phyloP scores from a whole-genome alignment of 306 rosid genomes.

The Prunus campanulata region DNA sequence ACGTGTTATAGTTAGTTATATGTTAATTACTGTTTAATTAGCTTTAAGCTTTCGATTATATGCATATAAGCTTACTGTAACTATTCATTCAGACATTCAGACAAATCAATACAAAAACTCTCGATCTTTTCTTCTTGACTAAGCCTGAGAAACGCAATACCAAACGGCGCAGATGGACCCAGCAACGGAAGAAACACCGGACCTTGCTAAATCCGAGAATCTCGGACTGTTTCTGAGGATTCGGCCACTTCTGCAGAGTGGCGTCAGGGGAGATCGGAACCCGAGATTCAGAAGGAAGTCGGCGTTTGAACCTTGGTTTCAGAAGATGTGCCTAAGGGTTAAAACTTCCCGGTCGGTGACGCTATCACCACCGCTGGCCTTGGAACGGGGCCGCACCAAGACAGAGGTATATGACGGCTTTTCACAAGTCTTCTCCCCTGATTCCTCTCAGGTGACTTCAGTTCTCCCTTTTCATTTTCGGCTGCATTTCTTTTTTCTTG shows the following conservation, averaged over 20 bases:
- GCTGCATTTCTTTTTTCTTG: background rate
- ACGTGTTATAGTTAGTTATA: too few species aligned
- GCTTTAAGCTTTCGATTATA: too few species aligned
- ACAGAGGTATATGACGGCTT: slow-evolving; percentile 84
- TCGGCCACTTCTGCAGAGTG: slow-evolving; percentile 38
- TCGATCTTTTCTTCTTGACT: too few species aligned
- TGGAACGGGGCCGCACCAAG: slow-evolving; percentile 12
- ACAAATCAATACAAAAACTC: too few species aligned
- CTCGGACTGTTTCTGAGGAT: slow-evolving; percentile 63
- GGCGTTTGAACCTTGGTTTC: slow-evolving; percentile 17
- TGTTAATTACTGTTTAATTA: too few species aligned
- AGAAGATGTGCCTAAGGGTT: slow-evolving; percentile 41
- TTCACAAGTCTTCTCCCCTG: slow-evolving; percentile 58
- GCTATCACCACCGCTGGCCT: background rate
- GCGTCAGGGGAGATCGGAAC: slow-evolving; percentile 26
- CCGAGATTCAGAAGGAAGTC: slow-evolving; percentile 32
- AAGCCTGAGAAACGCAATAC: too few species aligned
- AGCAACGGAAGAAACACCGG: background rate
- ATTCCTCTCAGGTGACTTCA: slow-evolving; percentile 61
- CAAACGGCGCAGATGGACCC: too few species aligned
- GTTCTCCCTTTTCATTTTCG: background rate
- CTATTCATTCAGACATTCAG: too few species aligned
- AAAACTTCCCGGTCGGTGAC: slow-evolving; percentile 65
- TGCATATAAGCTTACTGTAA: too few species aligned
- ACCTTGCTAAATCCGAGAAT: slow-evolving; percentile 36